phyloP scores from a whole-genome alignment of 2,329 filamentous ascomycete species.

The Rutstroemia sp. region DNA sequence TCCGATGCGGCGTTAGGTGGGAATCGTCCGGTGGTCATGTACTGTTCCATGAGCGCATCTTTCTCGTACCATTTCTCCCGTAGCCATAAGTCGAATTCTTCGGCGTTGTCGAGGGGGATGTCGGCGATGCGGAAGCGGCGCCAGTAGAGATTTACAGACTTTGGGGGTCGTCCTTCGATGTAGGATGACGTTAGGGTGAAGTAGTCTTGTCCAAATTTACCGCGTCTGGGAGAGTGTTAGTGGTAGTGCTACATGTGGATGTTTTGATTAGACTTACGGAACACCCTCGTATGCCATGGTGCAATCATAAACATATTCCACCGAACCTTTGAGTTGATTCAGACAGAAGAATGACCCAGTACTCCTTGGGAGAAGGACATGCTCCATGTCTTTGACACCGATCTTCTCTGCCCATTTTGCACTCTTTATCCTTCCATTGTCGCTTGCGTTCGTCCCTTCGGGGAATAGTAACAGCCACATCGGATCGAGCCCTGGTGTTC shows the following conservation, averaged over 20 bases:
- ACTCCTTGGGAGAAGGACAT: conserved; percentile 70
- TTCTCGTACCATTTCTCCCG: conserved; percentile 86
- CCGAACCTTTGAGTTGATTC: conserved; percentile 63
- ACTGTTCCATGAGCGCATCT: conserved; percentile 80
- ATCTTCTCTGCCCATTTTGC: conserved; percentile 70
- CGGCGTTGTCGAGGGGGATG: conserved; percentile 69
- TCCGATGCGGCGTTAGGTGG: conserved; percentile 37
- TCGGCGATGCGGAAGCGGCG: conserved; percentile 72
- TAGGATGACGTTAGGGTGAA: conserved; percentile 85
- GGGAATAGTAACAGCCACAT: conserved; percentile 91
- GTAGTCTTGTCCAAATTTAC: conserved; percentile 80
- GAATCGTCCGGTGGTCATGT: conserved; percentile 69
- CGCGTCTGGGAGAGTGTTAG: conserved; percentile 37
- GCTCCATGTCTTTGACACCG: conserved; percentile 63
- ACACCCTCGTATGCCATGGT: conserved; percentile 94
- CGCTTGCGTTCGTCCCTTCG: conserved; percentile 76
- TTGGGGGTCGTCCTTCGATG: conserved; percentile 80
- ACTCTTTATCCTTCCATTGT: conserved; percentile 63
- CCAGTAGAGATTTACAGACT: conserved; percentile 97
- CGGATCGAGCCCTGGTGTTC: conserved; percentile 54
- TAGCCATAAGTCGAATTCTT: conserved; percentile 79
- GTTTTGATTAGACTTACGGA: conserved; percentile 53
- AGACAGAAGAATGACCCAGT: conserved; percentile 76
- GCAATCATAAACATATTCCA: conserved; percentile 85
- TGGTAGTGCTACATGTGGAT: background rate